phyloP scores from a whole-genome alignment of 2,329 filamentous ascomycete species.

The Neonectria magnoliae region DNA sequence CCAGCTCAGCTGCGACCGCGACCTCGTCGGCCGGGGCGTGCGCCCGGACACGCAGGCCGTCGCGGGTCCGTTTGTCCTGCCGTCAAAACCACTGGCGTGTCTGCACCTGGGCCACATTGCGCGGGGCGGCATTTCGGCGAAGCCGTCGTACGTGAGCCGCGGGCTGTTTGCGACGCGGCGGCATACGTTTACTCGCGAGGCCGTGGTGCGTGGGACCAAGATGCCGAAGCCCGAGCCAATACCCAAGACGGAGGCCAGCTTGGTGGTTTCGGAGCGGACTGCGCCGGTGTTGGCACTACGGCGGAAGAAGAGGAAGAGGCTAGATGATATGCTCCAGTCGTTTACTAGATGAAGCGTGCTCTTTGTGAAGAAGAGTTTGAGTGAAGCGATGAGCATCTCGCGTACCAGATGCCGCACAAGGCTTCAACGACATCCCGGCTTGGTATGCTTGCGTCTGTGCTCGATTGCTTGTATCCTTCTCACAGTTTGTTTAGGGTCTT shows the following conservation, averaged over 20 bases:
- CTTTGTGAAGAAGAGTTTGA: neutral
- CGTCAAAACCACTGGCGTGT: conserved; percentile 51
- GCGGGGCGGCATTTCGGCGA: conserved; percentile 46
- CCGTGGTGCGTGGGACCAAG: conserved; percentile 13
- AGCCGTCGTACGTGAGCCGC: conserved; percentile 49
- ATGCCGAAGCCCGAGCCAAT: conserved; percentile 16
- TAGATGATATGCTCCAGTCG: conserved; percentile 49
- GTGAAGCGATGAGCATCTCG: neutral
- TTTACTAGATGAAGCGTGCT: conserved; percentile 32
- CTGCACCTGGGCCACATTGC: conserved; percentile 52
- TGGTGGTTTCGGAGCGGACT: conserved; percentile 26
- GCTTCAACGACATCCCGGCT: neutral
- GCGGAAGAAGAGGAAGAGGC: conserved; percentile 46
- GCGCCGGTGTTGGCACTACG: conserved; percentile 37
- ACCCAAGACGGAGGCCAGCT: conserved; percentile 24
- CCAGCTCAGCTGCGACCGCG: conserved; percentile 49
- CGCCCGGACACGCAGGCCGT: conserved; percentile 43
- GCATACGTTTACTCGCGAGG: conserved; percentile 47
- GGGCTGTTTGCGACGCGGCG: conserved; percentile 48
- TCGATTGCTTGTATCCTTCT: neutral
- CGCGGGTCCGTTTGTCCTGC: conserved; percentile 50
- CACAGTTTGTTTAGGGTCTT: too few relatives aligned
- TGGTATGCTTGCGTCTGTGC: neutral
- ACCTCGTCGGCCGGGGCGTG: conserved; percentile 42
- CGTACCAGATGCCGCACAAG: neutral